Percentiles rank a stretch among this genome's conserved stretches.
These are phyloP conservation scores for Endoconidiophora laricicola DNA, from an alignment of 2,329 filamentous ascomycete species.

Conservation along the genomic window DNA sequence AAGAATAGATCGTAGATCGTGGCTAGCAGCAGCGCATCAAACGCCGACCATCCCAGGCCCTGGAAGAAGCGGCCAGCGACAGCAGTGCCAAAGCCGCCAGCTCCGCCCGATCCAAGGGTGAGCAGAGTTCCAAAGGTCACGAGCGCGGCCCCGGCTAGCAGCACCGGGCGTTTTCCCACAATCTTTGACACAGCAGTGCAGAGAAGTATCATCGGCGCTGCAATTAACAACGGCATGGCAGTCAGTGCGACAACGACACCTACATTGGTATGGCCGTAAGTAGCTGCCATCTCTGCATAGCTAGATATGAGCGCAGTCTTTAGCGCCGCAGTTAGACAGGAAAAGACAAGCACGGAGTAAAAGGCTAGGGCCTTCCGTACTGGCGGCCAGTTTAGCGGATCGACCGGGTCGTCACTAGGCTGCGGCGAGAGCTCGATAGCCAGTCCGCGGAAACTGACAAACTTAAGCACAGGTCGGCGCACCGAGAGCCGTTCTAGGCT, in stretches of 20 bases:
- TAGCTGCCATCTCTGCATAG: slow-evolving; percentile 23
- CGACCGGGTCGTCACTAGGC: slow-evolving; percentile 35
- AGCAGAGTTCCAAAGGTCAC: slow-evolving; percentile 34
- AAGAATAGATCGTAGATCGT: slow-evolving; percentile 42
- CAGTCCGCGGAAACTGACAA: slow-evolving; percentile 15
- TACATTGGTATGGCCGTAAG: slow-evolving; percentile 30
- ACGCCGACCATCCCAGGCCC: slow-evolving; percentile 41
- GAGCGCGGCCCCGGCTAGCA: slow-evolving; percentile 28
- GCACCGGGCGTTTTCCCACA: slow-evolving; percentile 37
- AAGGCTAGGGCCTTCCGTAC: slow-evolving; percentile 36
- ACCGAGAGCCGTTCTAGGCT: not conserved
- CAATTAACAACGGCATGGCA: slow-evolving; percentile 34
- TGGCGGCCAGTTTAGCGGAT: slow-evolving; percentile 40
- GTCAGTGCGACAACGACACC: slow-evolving; percentile 30
- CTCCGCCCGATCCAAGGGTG: slow-evolving; percentile 28
- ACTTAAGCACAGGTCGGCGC: not conserved
- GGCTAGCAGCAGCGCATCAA: slow-evolving; percentile 35
- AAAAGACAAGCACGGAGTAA: slow-evolving; percentile 28
- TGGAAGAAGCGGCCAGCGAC: slow-evolving; percentile 38
- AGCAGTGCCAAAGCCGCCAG: slow-evolving; percentile 24
- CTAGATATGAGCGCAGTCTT: slow-evolving; percentile 38
- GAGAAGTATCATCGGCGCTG: slow-evolving; percentile 27
- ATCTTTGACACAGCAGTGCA: slow-evolving; percentile 28
- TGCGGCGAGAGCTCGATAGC: slow-evolving; percentile 35
- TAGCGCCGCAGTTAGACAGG: slow-evolving; percentile 31